A percentile compares a stretch with the other conserved stretches of the same genome.
Conservation (phyloP, 2,329 filamentous ascomycete species). For the Coniosporium tulheliwenetii region DNA sequence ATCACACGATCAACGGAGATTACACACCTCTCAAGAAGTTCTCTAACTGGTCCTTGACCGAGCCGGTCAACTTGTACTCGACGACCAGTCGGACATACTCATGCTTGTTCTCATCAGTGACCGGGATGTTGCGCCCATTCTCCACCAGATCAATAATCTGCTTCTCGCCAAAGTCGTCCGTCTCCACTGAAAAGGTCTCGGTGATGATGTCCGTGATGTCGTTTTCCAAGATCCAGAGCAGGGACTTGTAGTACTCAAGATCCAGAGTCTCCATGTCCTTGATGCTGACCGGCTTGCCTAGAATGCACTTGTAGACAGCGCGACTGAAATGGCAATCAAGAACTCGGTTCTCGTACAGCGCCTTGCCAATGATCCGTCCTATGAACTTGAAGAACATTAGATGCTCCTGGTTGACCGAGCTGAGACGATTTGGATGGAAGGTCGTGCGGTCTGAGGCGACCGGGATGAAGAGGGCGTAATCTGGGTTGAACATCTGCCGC, state of each 20-base stretch:
- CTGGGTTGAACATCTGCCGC: slow-evolving; percentile 96
- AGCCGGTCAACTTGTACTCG: slow-evolving; percentile 81
- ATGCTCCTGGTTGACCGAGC: slow-evolving; percentile 88
- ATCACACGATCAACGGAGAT: background rate
- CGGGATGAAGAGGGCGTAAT: slow-evolving; percentile 91
- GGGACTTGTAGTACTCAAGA: slow-evolving; percentile 95
- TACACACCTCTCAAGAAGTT: slow-evolving; percentile 64
- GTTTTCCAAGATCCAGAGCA: slow-evolving; percentile 97
- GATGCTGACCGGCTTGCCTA: slow-evolving; percentile 86
- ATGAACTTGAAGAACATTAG: slow-evolving; percentile 99
- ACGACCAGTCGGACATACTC: slow-evolving; percentile 92
- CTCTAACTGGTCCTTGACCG: slow-evolving; percentile 88
- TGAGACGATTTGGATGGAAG: slow-evolving; percentile 94
- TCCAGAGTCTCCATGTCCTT: slow-evolving; percentile 99
- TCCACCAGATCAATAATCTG: slow-evolving; percentile 75
- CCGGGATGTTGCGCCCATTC: slow-evolving; percentile 78
- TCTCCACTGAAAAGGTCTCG: slow-evolving; percentile 87
- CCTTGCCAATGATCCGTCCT: slow-evolving; percentile 94
- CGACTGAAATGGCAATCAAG: slow-evolving; percentile 98
- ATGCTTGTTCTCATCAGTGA: slow-evolving; percentile 97
- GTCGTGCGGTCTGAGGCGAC: slow-evolving; percentile 96
- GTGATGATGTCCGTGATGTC: slow-evolving; percentile 97
- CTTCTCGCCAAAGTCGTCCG: slow-evolving; percentile 83
- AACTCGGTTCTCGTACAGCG: slow-evolving; percentile 86
- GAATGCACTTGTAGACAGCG: slow-evolving; percentile 94